phyloP scores from a whole-genome alignment of 495 filamentous ascomycete species.

The Cryomyces antarcticus region DNA sequence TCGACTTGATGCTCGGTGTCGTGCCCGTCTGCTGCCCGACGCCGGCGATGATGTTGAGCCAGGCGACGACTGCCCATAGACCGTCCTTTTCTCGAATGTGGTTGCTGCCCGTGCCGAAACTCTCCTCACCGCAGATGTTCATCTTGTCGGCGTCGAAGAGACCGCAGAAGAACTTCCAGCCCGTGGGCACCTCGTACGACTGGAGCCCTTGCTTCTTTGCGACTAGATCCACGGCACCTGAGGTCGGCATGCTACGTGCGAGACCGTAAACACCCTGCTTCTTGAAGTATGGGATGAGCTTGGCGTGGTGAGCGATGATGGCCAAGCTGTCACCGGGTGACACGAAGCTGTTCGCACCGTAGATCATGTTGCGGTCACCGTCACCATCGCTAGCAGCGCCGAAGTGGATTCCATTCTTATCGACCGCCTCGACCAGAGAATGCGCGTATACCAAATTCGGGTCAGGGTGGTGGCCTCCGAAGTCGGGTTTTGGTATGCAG shows the following conservation, averaged over 20 bases:
- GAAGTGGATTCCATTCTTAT: conserved; percentile 82
- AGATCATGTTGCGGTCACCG: conserved; percentile 99
- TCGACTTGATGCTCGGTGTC: conserved; percentile 72
- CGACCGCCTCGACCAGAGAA: conserved; percentile 80
- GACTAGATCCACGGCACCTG: conserved; percentile 83
- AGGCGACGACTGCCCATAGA: conserved; percentile 89
- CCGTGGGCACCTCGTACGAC: conserved; percentile 92
- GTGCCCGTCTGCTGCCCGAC: conserved; percentile 57
- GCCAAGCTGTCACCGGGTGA: conserved; percentile 92
- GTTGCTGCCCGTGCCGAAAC: conserved; percentile 95
- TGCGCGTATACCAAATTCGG: conserved; percentile 97
- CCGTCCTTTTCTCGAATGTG: conserved; percentile 99
- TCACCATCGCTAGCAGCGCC: conserved; percentile 93
- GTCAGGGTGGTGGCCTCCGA: conserved; percentile 91
- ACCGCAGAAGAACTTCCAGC: conserved; percentile 99
- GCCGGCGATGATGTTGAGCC: conserved; percentile 96
- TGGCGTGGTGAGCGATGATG: conserved; percentile 90
- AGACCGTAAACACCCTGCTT: conserved; percentile 90
- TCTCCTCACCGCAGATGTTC: conserved; percentile 96
- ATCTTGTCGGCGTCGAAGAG: conserved; percentile 94
- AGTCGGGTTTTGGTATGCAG: conserved; percentile 80
- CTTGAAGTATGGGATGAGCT: conserved; percentile 93
- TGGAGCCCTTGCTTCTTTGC: conserved; percentile 81
- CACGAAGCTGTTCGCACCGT: conserved; percentile 88
- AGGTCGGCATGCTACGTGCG: conserved; percentile 92